A percentile compares a stretch with the other conserved stretches of the same genome.
phyloP scores from a whole-genome alignment of 2,329 filamentous ascomycete species.

The Xenoacremonium recifei region DNA sequence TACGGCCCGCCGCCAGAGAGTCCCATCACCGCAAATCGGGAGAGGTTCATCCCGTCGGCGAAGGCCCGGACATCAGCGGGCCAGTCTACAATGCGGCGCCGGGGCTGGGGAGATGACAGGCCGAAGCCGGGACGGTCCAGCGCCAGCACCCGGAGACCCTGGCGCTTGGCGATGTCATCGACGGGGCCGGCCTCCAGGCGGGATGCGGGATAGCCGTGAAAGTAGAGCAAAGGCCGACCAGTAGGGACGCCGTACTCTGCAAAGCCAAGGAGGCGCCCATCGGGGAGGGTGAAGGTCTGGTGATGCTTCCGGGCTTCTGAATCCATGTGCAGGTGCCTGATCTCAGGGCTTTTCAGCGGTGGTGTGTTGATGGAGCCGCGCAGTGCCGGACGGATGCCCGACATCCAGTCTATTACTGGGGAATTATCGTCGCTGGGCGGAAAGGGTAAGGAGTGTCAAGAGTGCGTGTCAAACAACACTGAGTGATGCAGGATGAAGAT shows the following conservation, averaged over 20 bases:
- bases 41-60: conserved; percentile 21
- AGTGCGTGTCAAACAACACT: too few relatives aligned
- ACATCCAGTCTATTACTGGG: too few relatives aligned
- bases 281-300: conserved; percentile 35
- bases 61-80: conserved; percentile 32
- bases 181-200: conserved; percentile 35
- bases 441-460: too few relatives aligned
- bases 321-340: too few relatives aligned
- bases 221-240: conserved; percentile 36
- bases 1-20: conserved; percentile 36
- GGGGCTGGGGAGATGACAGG: conserved; percentile 34
- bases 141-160: conserved; percentile 33
- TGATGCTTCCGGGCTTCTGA: too few relatives aligned
- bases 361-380: too few relatives aligned
- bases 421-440: too few relatives aligned
- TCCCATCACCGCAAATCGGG: conserved; percentile 32
- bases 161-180: conserved; percentile 23
- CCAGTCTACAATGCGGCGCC: conserved; percentile 32
- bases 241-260: conserved; percentile 34
- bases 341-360: too few relatives aligned
- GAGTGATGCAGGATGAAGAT: too few relatives aligned
- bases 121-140: conserved; percentile 44
- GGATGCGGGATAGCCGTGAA: conserved; percentile 42
- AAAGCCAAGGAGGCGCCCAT: conserved; percentile 40
- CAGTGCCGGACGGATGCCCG: too few relatives aligned